Conservation (phyloP, 306 rosid genomes). For the Mucuna pruriens region DNA sequence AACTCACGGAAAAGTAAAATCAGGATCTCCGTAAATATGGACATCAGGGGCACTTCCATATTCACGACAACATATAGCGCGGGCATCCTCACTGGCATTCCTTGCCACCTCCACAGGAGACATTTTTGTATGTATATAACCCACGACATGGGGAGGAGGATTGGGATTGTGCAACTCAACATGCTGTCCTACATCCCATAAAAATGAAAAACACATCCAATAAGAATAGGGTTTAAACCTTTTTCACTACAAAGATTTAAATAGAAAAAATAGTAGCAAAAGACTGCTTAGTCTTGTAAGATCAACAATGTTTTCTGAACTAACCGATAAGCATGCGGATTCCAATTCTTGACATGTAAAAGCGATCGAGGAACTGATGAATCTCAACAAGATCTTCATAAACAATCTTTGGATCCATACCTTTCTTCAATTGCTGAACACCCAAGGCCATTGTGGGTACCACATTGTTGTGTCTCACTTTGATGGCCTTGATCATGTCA, state of each 20-base stretch:
- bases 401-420: conserved; percentile 53
- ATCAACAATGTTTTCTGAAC: conserved; percentile 23
- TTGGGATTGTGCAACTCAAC: conserved; percentile 97
- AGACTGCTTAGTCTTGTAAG: conserved; percentile 14
- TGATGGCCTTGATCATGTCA: conserved; percentile 89
- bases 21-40: conserved; percentile 79
- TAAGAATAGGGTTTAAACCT: no score
- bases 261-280: neutral
- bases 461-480: conserved; percentile 97
- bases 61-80: conserved; percentile 78
- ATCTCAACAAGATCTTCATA: conserved; percentile 75
- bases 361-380: conserved; percentile 91
- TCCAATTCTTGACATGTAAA: conserved; percentile 98
- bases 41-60: conserved; percentile 87
- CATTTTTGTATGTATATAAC: conserved; percentile 91
- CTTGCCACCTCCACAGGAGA: conserved; percentile 82
- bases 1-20: conserved; percentile 93
- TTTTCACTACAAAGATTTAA: conserved; percentile 1
- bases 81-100: conserved; percentile 89
- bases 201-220: no score
- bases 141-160: conserved; percentile 78
- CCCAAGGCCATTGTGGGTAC: conserved; percentile 98
- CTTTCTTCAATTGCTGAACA: conserved; percentile 92
- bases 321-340: conserved; percentile 97
- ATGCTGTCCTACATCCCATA: conserved; percentile 81